Conservation (phyloP, 164 flowering plant species). For the Annona cherimola region DNA sequence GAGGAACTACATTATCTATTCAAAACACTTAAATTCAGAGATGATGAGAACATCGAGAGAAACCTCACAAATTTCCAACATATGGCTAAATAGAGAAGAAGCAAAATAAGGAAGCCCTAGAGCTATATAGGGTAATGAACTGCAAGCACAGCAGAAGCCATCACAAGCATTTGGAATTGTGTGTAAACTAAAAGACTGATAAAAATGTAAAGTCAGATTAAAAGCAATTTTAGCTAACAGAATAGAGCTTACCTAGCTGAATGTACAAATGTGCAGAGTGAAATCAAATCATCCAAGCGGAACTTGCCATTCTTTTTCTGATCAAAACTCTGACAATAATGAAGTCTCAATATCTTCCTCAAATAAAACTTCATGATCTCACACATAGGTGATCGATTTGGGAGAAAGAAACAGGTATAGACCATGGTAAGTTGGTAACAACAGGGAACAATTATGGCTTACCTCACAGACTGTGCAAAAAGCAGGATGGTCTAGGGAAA, state of each 20-base stretch:
- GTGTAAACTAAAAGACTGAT: not conserved
- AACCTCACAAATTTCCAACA: not conserved
- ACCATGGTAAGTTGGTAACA: no score
- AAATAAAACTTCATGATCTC: slow-evolving; percentile 1
- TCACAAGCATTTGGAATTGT: no score
- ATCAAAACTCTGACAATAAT: slow-evolving; percentile 71
- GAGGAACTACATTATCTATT: no score
- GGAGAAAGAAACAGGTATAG: not conserved
- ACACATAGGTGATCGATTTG: not conserved
- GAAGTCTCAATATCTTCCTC: not conserved
- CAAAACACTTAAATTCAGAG: no score
- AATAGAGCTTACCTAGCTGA: slow-evolving; percentile 55
- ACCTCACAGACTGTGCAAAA: slow-evolving; percentile 84
- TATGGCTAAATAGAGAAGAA: not conserved
- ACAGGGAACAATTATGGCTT: slow-evolving; percentile 1
- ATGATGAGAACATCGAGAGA: not conserved
- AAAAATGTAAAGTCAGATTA: not conserved
- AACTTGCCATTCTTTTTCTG: slow-evolving; percentile 57
- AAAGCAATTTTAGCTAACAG: not conserved
- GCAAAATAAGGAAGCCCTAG: not conserved
- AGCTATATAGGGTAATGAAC: not conserved
- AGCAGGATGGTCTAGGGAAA: slow-evolving; percentile 75
- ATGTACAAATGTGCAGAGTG: slow-evolving; percentile 72
- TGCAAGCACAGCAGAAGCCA: not conserved
- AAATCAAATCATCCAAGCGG: slow-evolving; percentile 68